phyloP scores from a whole-genome alignment of 495 filamentous ascomycete species.

The Tuber umbilicatum region DNA sequence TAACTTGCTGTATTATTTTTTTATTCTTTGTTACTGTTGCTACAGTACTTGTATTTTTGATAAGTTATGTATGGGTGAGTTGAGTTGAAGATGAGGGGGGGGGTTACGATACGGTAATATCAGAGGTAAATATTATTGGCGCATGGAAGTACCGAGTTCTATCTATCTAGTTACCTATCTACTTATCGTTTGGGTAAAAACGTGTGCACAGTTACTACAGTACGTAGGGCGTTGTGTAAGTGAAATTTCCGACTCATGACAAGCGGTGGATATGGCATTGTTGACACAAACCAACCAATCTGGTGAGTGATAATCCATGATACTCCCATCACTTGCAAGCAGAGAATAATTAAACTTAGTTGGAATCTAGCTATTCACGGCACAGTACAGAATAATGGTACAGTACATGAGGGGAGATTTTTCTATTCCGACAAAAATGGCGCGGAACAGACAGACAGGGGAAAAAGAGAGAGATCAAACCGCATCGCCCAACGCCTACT shows the following conservation, averaged over 20 bases:
- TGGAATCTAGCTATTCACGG: neutral
- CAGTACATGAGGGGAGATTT: neutral
- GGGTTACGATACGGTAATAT: neutral
- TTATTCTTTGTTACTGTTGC: neutral
- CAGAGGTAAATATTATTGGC: neutral
- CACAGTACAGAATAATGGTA: neutral
- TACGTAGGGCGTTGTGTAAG: neutral
- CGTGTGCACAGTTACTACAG: no score
- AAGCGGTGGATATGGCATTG: neutral
- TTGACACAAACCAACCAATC: neutral
- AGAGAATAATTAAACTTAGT: neutral
- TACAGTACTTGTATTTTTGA: neutral
- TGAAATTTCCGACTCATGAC: neutral
- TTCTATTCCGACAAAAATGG: neutral
- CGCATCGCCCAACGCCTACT: neutral
- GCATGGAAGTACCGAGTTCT: neutral
- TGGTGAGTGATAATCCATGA: constrained; percentile 1
- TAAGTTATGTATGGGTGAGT: neutral
- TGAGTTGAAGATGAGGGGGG: neutral
- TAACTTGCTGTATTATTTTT: constrained; percentile 1
- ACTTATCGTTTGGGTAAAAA: neutral
- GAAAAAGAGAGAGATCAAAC: neutral
- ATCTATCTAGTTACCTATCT: neutral
- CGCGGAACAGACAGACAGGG: neutral
- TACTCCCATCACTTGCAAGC: neutral